Evolutionary conservation across 108 stramenopile species (phyloP), one percentile per base, ranked within the genome.

Genomic region (Bacterosira constricta): DNA sequence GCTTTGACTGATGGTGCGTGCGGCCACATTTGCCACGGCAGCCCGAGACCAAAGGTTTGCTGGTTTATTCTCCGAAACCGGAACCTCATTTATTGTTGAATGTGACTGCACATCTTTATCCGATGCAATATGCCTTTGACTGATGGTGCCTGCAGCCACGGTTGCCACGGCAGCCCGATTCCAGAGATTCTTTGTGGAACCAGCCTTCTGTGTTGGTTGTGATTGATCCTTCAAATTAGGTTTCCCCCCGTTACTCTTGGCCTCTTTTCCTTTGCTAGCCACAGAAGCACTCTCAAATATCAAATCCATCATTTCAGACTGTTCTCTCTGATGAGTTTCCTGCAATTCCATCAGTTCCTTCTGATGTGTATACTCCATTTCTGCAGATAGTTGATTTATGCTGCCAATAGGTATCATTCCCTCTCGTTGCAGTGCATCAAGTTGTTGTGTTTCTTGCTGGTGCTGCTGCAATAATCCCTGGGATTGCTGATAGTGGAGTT

Each of bases 281-380:
- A 36, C 58, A 4, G 58, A 3, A 1, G 34, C 30, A 36, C 27
- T 34, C 31, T 63, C 39, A 21, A 46, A 42, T 25, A 63, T 41
- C 36, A 21, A 21, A 46, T 41, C 8, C 38, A 63, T 63, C 39
- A 63, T 23, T 2, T 39, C 41, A 30, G 29, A 8, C 61, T 63
- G 42, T 4, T 63, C 61, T 8, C 34, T 63, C 44, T 63, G 38
- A 9, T 63, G 61, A 10, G 9, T 25, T 41, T 63, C 42, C 23
- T 21, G 15, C 41, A 63, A 29, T 12, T 41, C 61, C 41, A 46
- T 26, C 41, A 63, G 21, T 46, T 63, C 61, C 6, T 1, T 41
- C 23, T 27, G 32, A 35, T 63, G 61, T 41, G 2, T 41, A n/a
- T 21, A 7, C 20, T 63, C 26, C 38, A 61, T 38, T 9, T 61